These are phyloP conservation scores for Pseudocercospora macadamiae DNA, from an alignment of 2,329 filamentous ascomycete genomes.

Conservation along the genomic window DNA sequence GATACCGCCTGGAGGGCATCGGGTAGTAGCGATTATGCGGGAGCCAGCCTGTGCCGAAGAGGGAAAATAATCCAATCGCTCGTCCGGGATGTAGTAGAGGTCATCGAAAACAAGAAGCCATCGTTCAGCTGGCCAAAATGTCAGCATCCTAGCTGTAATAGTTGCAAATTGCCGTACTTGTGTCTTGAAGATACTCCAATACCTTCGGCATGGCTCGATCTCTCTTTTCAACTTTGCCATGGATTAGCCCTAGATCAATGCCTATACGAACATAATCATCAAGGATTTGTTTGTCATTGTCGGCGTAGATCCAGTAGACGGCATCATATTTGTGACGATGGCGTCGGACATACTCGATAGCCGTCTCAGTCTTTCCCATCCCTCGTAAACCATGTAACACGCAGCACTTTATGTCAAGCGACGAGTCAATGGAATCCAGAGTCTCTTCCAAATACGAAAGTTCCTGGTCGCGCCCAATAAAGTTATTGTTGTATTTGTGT, in stretches of 20 bases:
- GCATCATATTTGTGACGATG: not conserved
- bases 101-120: not conserved
- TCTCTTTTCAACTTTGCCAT: not conserved
- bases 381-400: not conserved
- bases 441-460: not conserved
- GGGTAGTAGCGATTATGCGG: no score
- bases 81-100: no score
- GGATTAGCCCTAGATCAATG: not conserved
- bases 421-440: not conserved
- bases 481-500: no score
- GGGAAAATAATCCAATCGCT: no score
- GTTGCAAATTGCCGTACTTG: not conserved
- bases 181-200: not conserved
- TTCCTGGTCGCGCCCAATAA: not conserved
- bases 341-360: not conserved
- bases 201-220: not conserved
- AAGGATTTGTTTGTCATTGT: not conserved
- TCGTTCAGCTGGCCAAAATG: not conserved
- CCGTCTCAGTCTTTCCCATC: not conserved
- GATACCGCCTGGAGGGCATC: no score
- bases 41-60: no score
- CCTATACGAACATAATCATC: not conserved
- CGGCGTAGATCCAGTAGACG: not conserved
- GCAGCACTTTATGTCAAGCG: not conserved
- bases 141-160: not conserved